A percentile compares a stretch with the other conserved stretches of the same genome.
phyloP scores from a whole-genome alignment of 352 stramenopile species.

The Phytophthora fragariaefolia region DNA sequence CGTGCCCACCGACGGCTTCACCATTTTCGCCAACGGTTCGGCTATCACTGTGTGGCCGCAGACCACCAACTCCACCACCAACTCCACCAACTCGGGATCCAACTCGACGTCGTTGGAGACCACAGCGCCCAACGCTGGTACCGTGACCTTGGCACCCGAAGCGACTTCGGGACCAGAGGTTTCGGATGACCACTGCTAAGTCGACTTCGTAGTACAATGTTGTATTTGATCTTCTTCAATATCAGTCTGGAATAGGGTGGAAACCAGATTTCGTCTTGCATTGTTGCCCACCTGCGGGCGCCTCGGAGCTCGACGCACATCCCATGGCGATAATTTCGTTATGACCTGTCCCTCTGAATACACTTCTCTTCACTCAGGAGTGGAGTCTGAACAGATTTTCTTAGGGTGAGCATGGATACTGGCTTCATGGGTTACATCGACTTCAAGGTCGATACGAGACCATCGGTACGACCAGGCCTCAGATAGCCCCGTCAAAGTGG shows the following conservation, averaged over 20 bases:
- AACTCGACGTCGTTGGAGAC: constrained; percentile 7
- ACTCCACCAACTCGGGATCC: constrained; percentile 11
- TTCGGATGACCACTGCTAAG: constrained; percentile 20
- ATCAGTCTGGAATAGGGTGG: no score
- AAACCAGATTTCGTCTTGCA: constrained; percentile 15
- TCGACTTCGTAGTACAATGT: background rate
- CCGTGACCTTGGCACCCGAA: constrained; percentile 4
- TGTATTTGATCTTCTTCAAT: no score
- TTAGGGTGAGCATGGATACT: no score
- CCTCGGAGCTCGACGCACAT: constrained; percentile 29
- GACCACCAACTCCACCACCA: constrained; percentile 27
- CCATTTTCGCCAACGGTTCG: constrained; percentile 49
- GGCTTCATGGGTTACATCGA: constrained; percentile 44
- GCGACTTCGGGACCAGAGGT: constrained; percentile 11
- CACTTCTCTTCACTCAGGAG: no score
- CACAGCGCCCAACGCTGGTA: background rate
- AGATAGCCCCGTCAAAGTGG: no score
- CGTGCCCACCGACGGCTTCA: constrained; percentile 56
- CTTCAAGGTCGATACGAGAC: constrained; percentile 72
- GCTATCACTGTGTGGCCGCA: constrained; percentile 46
- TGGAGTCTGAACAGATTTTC: constrained; percentile 23
- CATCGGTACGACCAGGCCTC: constrained; percentile 52
- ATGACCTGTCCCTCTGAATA: constrained; percentile 23
- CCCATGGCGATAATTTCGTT: constrained; percentile 32
- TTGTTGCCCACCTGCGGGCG: background rate